Evolutionary conservation across 177 flowering plant species (phyloP).

Genomic region (Telopea speciosissima): DNA sequence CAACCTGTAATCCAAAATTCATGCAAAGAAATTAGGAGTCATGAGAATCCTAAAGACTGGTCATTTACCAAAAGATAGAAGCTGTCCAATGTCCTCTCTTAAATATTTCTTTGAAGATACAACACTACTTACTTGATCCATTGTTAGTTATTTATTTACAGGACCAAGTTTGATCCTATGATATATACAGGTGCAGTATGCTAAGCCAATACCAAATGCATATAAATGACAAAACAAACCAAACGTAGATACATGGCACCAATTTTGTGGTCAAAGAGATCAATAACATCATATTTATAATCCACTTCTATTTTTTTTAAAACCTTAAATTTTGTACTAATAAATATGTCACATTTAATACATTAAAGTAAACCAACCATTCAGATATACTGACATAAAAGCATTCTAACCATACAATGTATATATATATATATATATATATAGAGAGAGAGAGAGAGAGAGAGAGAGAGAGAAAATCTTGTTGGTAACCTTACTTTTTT

Average conservation of each 20-base stretch:
- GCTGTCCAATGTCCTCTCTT: neutral
- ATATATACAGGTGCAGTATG: neutral
- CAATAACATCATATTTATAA: too few species aligned
- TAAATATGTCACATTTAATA: too few species aligned
- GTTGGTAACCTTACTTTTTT: too few species aligned
- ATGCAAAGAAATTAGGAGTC: neutral
- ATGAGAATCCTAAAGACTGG: neutral
- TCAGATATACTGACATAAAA: too few species aligned
- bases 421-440: too few species aligned
- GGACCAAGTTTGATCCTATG: neutral
- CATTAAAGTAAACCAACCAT: too few species aligned
- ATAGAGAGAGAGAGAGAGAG: too few species aligned
- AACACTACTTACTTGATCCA: neutral
- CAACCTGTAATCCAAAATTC: conserved; percentile 43
- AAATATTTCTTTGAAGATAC: neutral
- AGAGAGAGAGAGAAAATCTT: too few species aligned
- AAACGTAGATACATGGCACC: too few species aligned
- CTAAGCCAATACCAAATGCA: neutral
- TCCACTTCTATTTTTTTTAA: too few species aligned
- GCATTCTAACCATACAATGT: too few species aligned
- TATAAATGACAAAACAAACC: neutral
- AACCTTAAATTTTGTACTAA: too few species aligned
- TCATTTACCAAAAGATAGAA: neutral
- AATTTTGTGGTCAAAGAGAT: neutral
- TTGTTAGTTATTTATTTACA: neutral